These are phyloP conservation scores for Cutaneotrichosporon cyanovorans DNA, from an alignment of 1,284 basidiomycete species.

Conservation along the genomic window DNA sequence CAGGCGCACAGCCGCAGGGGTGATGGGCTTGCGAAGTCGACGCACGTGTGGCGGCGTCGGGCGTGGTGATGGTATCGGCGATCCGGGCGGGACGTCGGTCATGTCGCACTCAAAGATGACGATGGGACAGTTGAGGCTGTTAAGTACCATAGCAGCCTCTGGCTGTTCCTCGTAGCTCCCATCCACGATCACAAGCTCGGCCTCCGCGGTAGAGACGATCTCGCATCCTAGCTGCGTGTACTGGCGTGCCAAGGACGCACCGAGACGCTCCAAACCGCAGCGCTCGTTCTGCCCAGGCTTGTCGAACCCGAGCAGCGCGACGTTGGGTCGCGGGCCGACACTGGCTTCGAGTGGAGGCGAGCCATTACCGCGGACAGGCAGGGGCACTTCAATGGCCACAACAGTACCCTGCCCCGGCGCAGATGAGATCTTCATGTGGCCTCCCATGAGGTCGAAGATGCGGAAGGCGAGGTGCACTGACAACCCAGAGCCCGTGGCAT, in stretches of 20 bases:
- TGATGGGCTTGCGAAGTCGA: constrained; percentile 31
- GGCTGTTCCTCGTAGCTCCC: constrained; percentile 22
- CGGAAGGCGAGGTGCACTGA: constrained; percentile 40
- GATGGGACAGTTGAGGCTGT: constrained; percentile 20
- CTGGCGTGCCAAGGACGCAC: constrained; percentile 24
- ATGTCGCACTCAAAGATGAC: constrained; percentile 29
- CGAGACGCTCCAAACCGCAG: constrained; percentile 15
- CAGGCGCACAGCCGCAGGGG: constrained; percentile 30
- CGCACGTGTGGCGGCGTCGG: constrained; percentile 10
- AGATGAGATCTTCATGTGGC: constrained; percentile 40
- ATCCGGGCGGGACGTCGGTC: not conserved
- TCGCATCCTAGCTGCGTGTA: constrained; percentile 28
- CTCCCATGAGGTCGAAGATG: constrained; percentile 41
- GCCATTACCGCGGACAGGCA: constrained; percentile 10
- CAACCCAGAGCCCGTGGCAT: constrained; percentile 37
- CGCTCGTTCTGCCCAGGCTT: not conserved
- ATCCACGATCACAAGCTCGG: constrained; percentile 33
- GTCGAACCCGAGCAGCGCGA: constrained; percentile 32
- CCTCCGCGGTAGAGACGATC: constrained; percentile 23
- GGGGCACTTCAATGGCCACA: constrained; percentile 38
- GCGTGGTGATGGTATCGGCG: not conserved
- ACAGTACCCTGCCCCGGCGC: constrained; percentile 32
- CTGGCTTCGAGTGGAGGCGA: too few relatives aligned
- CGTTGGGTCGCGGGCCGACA: constrained; percentile 14
- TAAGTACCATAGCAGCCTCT: constrained; percentile 9